Base-by-base conservation (phyloP, 2,329 filamentous ascomycete genomes). In the Pseudogymnoascus destructans region DNA sequence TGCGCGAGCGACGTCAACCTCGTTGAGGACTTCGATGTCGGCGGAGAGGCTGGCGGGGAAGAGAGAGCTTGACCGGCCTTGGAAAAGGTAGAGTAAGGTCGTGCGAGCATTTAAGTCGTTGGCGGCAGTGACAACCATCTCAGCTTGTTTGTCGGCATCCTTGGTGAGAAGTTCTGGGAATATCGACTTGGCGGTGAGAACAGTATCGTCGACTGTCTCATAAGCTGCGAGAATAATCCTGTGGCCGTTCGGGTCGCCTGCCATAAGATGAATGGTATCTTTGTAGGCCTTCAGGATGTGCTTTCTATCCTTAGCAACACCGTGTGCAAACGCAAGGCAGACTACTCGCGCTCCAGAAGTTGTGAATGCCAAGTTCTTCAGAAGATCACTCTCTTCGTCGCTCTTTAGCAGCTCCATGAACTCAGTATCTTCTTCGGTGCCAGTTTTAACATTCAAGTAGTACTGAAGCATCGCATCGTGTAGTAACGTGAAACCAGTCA, bases 401-500 rank as follows among this genome's bases (percentile, higher is more conserved):
- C 88, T 88, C 74, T 95, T 95, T 67, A 98, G 77, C 64, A 95
- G 79, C 71, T 97, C 91, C 59, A 95, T 74, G 68, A 95, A 96
- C 66, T 95, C 90, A 30, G 78, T 87, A 40, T 89, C 84, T 70
- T 97, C 92, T 59, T 88, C 83, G 46, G 84, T 88, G 3, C 86
- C 90, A 3, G 81, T 76, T 63, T 86, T 85, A 52, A 85, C 82
- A 66, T 87, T 92, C 57, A 89, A 74, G 73, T 92, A 96, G 73
- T 96, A 98, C 70, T 98, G 92, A 60, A 96, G 77, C 91, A 98
- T 95, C 55, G 93, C 93, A 67, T 97, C 93, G 72, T 98, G 95
- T 17, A 98, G 81, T 80, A 98, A 95, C 1, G 92, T 97, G 73
- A 98, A 97, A 8, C 89, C 92, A 0, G 89, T 95, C 74, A 93